Base-by-base conservation (phyloP, 306 rosid species). In the Senna siamea region DNA sequence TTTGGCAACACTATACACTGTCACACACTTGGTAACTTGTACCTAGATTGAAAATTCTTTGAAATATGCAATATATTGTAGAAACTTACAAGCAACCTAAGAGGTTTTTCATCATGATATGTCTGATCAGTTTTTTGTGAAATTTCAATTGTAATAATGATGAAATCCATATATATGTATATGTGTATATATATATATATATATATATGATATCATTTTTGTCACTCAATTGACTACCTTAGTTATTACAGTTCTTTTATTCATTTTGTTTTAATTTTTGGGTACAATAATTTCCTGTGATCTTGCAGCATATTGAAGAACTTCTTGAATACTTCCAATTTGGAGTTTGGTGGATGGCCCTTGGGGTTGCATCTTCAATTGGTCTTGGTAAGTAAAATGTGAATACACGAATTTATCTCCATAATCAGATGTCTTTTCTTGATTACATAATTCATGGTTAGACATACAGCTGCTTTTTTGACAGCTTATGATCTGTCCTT, bases 331-430 rank as follows among this genome's bases (percentile, higher is more conserved):
- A 92, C 73, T 79, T 90, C 68, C 85, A 84, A 69, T 95, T 81
- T 79, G 97, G 88, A 56, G 65, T 95, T 67, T 95, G 99, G 99
- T 95, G 99, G 99, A 70, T 89, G 74, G 81, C 91, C 77, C 97
- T 95, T 76, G 99, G 98, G 78, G 89, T 95, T 74, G 98, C 98
- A 80, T 95, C 99, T 52, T 95, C 97, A 34, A 92, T 95, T 83
- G 99, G 99, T 76, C 92, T 95, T 68, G 99, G 99, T 95, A 87
- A 82, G 91, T 60, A 71, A 78, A 73, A 37, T 48, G 38, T 47
- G 15, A 53, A 26, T 51, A 44, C 41, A 44, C 28, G n/a, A 54
- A 52, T 53, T 57, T 58, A 15, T 76, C 17, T 13, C 46, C 35
- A 47, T 57, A 73, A 57, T 40, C 53, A 38, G 38, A 70, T 66